Base-by-base conservation (phyloP, 441 rosid species). In the Eruca vesicaria region DNA sequence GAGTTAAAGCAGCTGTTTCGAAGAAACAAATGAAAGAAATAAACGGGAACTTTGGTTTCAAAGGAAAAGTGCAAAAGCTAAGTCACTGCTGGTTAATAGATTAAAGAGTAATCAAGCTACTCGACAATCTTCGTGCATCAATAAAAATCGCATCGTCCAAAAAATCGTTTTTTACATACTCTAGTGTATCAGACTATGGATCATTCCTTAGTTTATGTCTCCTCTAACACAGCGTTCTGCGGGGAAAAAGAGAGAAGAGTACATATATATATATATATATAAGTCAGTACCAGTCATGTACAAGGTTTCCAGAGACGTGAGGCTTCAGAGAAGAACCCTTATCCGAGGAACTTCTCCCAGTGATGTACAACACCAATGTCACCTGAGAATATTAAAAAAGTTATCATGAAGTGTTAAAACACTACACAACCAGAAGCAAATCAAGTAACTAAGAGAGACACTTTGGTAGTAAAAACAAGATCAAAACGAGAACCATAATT, bases 241-340 rank as follows among this genome's bases (percentile, higher is more conserved):
- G 28, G 5, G 16, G 38, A n/a, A 66, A 56, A 73, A 63, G 69
- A 15, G 60, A 73, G 19, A 23, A 23, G 26, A n/a, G n/a, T n/a
- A n/a, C n/a, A n/a, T 23, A 73, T 16, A 41, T 32, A 4, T 60
- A 31, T 7, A 68, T 0, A 36, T 43, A 45, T 21, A 68, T 7
- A 62, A 23, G 53, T 7, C 68, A 68, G 35, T 88, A 93, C 98
- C 94, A 93, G 86, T 95, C 98, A 72, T 90, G 81, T 55, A 89
- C 69, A 71, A 87, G 75, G 83, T 88, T 89, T 84, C 97, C 92
- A 9, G 86, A 83, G 71, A 93, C 76, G 72, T 88, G 90, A 70
- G 98, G 90, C 88, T 87, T 95, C 16, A 85, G 79, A 66, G 97
- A 95, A 75, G 98, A 91, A 79, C 86, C 36, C 74, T 79, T 84